Base-by-base conservation (phyloP, 495 filamentous ascomycete species). In the Thozetella sp. region DNA sequence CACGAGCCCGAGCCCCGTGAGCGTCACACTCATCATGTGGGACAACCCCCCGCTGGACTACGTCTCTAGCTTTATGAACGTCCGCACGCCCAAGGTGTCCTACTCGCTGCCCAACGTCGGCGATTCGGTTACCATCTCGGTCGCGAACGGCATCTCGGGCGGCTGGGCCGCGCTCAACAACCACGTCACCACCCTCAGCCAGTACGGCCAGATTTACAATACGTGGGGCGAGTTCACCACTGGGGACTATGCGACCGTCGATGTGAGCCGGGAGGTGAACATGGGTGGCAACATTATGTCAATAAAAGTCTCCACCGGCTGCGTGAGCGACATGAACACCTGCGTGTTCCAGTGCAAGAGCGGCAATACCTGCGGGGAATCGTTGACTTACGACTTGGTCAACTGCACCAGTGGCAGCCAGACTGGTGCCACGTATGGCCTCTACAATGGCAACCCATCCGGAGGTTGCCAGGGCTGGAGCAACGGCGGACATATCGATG, bases 161-260 rank as follows among this genome's bases (percentile, higher is more conserved):
- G 61, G 25, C n/a, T 63, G 51, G 26, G 34, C 51, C 1, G 53
- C 48, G 26, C 20, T 63, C 17, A 55, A 59, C 53, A 15, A 53
- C 10, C 51, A 34, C 45, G 20, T 2, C 15, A 63, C 61, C 22
- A 48, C 19, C 15, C 37, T 63, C 25, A 43, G 56, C 17, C 22
- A 23, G 50, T 34, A 59, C 40, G 72, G 69, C 24, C 63, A 64
- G 50, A 51, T 73, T 40, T 43, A 51, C 57, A 68, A 75, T 56
- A 72, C 66, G 13, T 73, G 71, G 70, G 58, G 62, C 24, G 72
- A 75, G 61, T 63, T 63, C 63, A 72, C 66, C 27, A 65, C 57
- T 3, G 61, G 58, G 37, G 9, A 48, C 4, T 48, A 22, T 10
- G 69, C 64, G 56, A 63, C 58, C 24, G 62, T 70, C 23, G 63